Evolutionary conservation across 1,284 basidiomycete species (phyloP), one percentile per base, ranked within the genome.

Genomic region (Rhodotorula sp.): DNA sequence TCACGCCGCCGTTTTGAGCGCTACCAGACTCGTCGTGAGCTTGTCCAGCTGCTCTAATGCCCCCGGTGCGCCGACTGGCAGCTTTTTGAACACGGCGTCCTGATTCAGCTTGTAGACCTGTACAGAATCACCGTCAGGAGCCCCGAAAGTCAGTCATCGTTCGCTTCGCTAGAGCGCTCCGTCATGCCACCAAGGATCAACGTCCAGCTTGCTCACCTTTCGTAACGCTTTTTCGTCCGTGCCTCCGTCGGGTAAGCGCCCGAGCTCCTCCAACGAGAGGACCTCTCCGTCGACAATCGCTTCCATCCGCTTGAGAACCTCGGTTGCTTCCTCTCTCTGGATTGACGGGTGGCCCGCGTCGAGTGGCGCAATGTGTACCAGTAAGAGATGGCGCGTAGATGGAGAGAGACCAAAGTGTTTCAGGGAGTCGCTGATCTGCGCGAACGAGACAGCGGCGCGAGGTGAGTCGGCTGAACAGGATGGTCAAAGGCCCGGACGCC

Each of bases 341-440:
- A 6, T 7, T 3, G 47, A 46, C 2, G 46, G 26, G 0, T 16
- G 43, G 14, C 14, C 54, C 3, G 26, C 46, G 18, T 67, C 67
- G 6, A 75, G 82, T 10, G 83, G n/a, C 6, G 26, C 84, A 49
- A 94, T 85, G 14, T 88, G 86, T 18, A 94, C 88, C 12, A 95
- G 87, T 23, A 93, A 79, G n/a, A 95, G 83, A 16, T 87, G 83
- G 0, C 83, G 85, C n/a, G 87, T 88, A 7, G 80, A 81, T 54
- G 90, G 87, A 0, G 89, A 89, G 5, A 96, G 85, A 7, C 94
- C 93, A 78, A 93, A 94, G 68, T 91, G 86, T 67, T 88, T 86
- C 72, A 97, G 87, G 0, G 90, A 90, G 78, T 97, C 93, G 4
- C 88, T 88, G 67, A 97, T 96, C 91, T 93, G 71, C 46, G 39